A percentile compares a stretch with the other conserved stretches of the same genome.
These are phyloP conservation scores for Cladosporium sp. DNA, from an alignment of 2,329 filamentous ascomycete species.

Conservation along the genomic window DNA sequence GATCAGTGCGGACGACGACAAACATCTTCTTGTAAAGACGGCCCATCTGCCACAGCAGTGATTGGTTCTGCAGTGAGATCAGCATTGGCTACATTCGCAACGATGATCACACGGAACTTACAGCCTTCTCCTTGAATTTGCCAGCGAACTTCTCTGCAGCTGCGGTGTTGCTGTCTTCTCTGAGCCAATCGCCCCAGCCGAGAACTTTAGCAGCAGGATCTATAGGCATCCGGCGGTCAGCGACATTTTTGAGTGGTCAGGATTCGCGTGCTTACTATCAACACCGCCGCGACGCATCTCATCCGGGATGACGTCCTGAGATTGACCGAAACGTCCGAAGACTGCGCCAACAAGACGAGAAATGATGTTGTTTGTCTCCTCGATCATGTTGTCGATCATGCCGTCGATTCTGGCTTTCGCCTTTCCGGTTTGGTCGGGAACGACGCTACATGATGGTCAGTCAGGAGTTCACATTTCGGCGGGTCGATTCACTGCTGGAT, in stretches of 20 bases:
- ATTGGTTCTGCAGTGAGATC: not conserved
- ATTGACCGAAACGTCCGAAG: not conserved
- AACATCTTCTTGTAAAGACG: conserved; percentile 3
- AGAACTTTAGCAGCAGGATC: not conserved
- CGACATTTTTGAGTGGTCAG: too few relatives aligned
- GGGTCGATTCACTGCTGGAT: too few relatives aligned
- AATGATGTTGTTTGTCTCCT: too few relatives aligned
- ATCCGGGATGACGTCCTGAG: not conserved
- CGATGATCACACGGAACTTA: not conserved
- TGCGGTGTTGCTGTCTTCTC: not conserved
- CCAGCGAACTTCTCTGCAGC: not conserved
- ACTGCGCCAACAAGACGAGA: not conserved
- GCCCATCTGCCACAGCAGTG: conserved; percentile 10
- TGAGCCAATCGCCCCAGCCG: conserved; percentile 5
- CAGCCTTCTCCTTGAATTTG: not conserved
- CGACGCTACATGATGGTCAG: too few relatives aligned
- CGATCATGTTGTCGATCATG: too few relatives aligned
- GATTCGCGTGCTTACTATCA: not conserved
- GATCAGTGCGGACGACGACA: conserved; percentile 3
- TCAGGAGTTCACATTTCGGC: too few relatives aligned
- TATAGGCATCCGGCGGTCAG: too few relatives aligned
- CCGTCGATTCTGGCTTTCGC: too few relatives aligned
- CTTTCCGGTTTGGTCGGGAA: too few relatives aligned
- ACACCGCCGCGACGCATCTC: conserved; percentile 2
- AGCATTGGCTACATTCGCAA: not conserved